Evolutionary conservation across 305 asterid genomes (phyloP).

Genomic region (Fraxinus paxiana): DNA sequence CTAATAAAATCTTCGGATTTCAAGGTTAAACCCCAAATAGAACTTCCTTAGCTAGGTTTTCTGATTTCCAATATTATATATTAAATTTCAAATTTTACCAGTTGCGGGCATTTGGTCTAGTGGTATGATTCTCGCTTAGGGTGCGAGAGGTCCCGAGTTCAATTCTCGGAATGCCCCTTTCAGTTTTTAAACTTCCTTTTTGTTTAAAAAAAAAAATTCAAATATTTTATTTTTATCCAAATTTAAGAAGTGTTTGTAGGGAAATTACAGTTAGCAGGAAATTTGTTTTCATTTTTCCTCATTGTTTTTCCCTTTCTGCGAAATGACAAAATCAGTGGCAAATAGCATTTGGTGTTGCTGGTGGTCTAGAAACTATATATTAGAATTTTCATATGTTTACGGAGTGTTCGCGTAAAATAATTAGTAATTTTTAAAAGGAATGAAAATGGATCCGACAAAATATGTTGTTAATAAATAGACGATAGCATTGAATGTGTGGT

Average conservation of each 20-base stretch:
- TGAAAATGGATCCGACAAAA: not conserved
- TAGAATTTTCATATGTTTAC: not conserved
- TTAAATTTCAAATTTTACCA: not conserved
- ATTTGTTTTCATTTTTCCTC: not conserved
- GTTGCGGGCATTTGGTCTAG: constrained; percentile 89
- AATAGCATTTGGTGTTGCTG: not conserved
- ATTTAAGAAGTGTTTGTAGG: not conserved
- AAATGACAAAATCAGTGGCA: not conserved
- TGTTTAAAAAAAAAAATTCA: too few species aligned
- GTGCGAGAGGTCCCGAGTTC: constrained; percentile 99
- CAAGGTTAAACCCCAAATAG: not conserved
- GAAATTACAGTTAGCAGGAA: not conserved
- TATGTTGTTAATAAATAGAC: too few species aligned
- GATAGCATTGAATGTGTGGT: not conserved
- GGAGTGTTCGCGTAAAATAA: not conserved
- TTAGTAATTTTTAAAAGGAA: not conserved
- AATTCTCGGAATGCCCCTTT: constrained; percentile 96
- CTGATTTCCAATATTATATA: not conserved
- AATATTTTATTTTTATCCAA: not conserved
- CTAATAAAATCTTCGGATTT: not conserved
- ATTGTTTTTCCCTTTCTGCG: not conserved
- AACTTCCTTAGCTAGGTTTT: not conserved
- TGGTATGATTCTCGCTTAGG: constrained; percentile 99
- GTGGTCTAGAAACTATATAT: not conserved
- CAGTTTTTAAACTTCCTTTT: too few species aligned